A percentile compares a stretch with the other conserved stretches of the same genome.
Evolutionary conservation across 2,329 filamentous ascomycete genomes (phyloP).

Genomic region (Thermochaetoides dissita): DNA sequence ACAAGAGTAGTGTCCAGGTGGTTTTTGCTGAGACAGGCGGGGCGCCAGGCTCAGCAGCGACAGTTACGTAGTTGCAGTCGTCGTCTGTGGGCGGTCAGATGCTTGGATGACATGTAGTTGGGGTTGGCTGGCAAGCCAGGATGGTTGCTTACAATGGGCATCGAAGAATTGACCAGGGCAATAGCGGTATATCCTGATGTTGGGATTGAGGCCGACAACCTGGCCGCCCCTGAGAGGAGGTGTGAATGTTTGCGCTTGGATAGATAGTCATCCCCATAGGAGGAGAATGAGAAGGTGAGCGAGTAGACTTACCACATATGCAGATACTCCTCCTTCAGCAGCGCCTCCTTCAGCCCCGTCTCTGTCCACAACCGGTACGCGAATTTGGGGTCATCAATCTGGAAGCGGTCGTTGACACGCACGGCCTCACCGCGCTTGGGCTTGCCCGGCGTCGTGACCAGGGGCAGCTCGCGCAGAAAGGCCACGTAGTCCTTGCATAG

Average conservation of each 20-base stretch:
- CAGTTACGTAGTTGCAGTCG: slow-evolving; percentile 60
- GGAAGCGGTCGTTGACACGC: slow-evolving; percentile 79
- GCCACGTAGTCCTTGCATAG: slow-evolving; percentile 65
- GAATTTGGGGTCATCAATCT: slow-evolving; percentile 63
- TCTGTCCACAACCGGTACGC: slow-evolving; percentile 62
- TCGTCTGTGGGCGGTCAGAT: slow-evolving; percentile 47
- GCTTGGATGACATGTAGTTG: not conserved
- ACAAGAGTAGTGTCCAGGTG: slow-evolving; percentile 84
- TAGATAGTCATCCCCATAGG: not conserved
- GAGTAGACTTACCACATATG: slow-evolving; percentile 30
- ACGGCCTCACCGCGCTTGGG: slow-evolving; percentile 71
- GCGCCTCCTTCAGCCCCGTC: slow-evolving; percentile 56
- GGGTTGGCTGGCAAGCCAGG: not conserved
- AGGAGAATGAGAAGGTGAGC: not conserved
- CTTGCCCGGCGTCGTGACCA: slow-evolving; percentile 63
- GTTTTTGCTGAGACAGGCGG: slow-evolving; percentile 46
- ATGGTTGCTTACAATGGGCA: slow-evolving; percentile 59
- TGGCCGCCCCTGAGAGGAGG: slow-evolving; percentile 62
- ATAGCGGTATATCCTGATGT: slow-evolving; percentile 83
- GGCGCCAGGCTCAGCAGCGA: slow-evolving; percentile 30
- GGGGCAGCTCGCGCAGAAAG: slow-evolving; percentile 54
- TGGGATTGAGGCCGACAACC: slow-evolving; percentile 71
- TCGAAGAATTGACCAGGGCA: slow-evolving; percentile 79
- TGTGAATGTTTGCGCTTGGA: slow-evolving; percentile 6
- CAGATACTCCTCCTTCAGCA: slow-evolving; percentile 27